Conservation (phyloP, 768 basidiomycete genomes). For the Tylopilus sp. region DNA sequence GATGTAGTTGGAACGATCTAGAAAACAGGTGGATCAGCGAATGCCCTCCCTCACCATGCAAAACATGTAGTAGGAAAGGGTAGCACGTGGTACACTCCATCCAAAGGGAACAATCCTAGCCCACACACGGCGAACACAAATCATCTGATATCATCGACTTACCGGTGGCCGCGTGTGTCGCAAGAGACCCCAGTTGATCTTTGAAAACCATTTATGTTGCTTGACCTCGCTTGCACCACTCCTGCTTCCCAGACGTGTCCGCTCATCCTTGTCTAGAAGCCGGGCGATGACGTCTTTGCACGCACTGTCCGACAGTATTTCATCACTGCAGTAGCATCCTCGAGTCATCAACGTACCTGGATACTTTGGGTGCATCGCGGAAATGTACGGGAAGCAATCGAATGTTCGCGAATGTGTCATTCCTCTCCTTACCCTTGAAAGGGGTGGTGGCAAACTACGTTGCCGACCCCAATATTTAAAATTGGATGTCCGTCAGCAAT, state of each 20-base stretch:
- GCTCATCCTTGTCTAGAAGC: slow-evolving; percentile 89
- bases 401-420: slow-evolving; percentile 96
- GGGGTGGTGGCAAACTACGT: slow-evolving; percentile 94
- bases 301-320: slow-evolving; percentile 45
- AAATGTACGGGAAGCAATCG: slow-evolving; percentile 82
- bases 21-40: slow-evolving; percentile 23
- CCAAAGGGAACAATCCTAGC: not conserved
- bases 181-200: slow-evolving; percentile 95
- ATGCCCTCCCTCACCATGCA: slow-evolving; percentile 22
- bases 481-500: slow-evolving; percentile 33
- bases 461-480: slow-evolving; percentile 19
- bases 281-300: slow-evolving; percentile 87
- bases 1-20: slow-evolving; percentile 78
- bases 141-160: slow-evolving; percentile 29
- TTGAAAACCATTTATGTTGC: slow-evolving; percentile 96
- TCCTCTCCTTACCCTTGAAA: slow-evolving; percentile 94
- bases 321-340: slow-evolving; percentile 8
- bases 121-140: not conserved
- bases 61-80: slow-evolving; percentile 9
- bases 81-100: slow-evolving; percentile 11
- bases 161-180: slow-evolving; percentile 92
- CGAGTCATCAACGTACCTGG: slow-evolving; percentile 47
- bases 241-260: slow-evolving; percentile 81
- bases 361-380: slow-evolving; percentile 78
- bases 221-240: slow-evolving; percentile 98